phyloP scores from a whole-genome alignment of 2,329 filamentous ascomycete species.

The Diplodia scrobiculata region DNA sequence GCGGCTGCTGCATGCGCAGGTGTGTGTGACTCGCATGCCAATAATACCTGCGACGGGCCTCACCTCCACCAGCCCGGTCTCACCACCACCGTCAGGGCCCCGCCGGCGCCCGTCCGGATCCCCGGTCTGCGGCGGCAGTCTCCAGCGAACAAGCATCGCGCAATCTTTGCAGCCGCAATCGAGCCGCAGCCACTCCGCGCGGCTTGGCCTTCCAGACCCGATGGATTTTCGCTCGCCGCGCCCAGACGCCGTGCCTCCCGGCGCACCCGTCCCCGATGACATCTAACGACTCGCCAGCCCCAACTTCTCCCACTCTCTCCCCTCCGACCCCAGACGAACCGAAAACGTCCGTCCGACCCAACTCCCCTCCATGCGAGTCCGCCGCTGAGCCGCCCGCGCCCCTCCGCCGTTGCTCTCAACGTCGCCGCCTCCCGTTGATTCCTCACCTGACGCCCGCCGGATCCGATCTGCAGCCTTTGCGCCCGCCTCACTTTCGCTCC shows the following conservation, averaged over 20 bases:
- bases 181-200: constrained; percentile 10
- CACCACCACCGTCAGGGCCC: constrained; percentile 8
- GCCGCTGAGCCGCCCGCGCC: constrained; percentile 1
- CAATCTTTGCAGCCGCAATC: constrained; percentile 12
- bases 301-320: constrained; percentile 9
- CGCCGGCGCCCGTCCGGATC: not conserved
- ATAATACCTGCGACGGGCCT: not conserved
- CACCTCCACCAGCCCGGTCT: not conserved
- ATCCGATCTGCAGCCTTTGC: constrained; percentile 15
- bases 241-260: constrained; percentile 27
- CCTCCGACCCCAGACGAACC: constrained; percentile 4
- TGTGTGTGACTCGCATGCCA: constrained; percentile 20
- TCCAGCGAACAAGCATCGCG: constrained; percentile 1
- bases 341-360: not conserved
- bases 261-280: constrained; percentile 27
- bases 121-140: not conserved
- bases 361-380: constrained; percentile 11
- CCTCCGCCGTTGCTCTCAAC: constrained; percentile 2
- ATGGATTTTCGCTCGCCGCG: constrained; percentile 26
- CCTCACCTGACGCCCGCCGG: constrained; percentile 16
- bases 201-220: constrained; percentile 25
- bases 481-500: constrained; percentile 21
- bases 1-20: not conserved
- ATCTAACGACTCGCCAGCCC: constrained; percentile 25
- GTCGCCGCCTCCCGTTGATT: not conserved